Evolutionary conservation across 73 alveolate species (phyloP), one percentile per base, ranked within the genome.

Genomic region (Paramecium octaurelia): DNA sequence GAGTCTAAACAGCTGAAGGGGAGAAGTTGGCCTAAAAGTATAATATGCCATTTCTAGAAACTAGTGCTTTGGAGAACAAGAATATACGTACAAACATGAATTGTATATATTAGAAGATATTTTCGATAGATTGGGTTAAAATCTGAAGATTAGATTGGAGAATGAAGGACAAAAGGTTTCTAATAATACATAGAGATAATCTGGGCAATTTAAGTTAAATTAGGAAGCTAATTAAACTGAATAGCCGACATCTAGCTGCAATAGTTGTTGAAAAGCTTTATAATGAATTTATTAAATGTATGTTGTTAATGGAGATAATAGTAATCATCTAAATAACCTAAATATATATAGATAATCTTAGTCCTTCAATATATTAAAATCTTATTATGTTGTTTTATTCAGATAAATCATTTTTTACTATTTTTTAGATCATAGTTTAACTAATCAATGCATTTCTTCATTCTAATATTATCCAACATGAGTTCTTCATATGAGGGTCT

Each of bases 31-130:
- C 96, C 10, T 38, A 92, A 10, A 46, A 93, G 58, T 64, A 80
- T 59, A 85, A 88, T 29, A 87, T 93, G 42, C 60, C 84, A 64
- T 92, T 40, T 80, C 10, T 93, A 18, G 97, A 93, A 48, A 80
- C 92, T 1, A 58, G 93, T 68, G 92, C 97, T 27, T 86, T 86
- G 92, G 88, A 75, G 42, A 44, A 44, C 12, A 75, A 36, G 48
- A 75, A 75, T 75, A 75, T 75, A 75, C 48, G 88, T 75, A 36
- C 42, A 36, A 16, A 34, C 34, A 34, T 34, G 46, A 34, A 34
- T 75, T 21, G 58, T 36, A 75, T 34, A 75, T 12, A 35, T 31
- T 75, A 75, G 88, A 75, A 20, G 48, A 44, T 34, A 36, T 75
- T 31, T 75, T 75, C 59, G 88, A 75, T 34, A 34, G 42, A 40